Conservation (phyloP, 1,139 yeast genomes). For the Yamadazyma membranifaciens region DNA sequence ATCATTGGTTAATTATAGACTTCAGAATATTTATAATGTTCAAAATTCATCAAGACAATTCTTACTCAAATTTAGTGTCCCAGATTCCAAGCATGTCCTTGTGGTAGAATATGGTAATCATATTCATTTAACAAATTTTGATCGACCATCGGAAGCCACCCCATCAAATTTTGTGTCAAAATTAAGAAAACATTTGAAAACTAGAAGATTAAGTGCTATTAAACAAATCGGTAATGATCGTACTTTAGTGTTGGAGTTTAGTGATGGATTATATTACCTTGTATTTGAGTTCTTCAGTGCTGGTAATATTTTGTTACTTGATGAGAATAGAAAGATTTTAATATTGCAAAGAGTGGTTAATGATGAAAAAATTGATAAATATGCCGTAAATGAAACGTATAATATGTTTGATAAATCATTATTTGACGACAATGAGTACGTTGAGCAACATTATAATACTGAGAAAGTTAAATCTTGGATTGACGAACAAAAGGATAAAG, state of each 20-base stretch:
- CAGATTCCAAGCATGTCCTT: slow-evolving; percentile 74
- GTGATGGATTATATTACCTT: slow-evolving; percentile 74
- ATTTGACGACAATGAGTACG: slow-evolving; percentile 28
- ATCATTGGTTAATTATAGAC: slow-evolving; percentile 60
- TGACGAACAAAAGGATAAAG: slow-evolving; percentile 30
- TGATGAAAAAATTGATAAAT: slow-evolving; percentile 56
- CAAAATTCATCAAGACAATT: slow-evolving; percentile 72
- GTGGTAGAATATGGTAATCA: slow-evolving; percentile 88
- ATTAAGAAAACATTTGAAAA: slow-evolving; percentile 79
- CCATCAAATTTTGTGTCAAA: slow-evolving; percentile 88
- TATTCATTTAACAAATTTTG: slow-evolving; percentile 74
- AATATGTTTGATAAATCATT: slow-evolving; percentile 54
- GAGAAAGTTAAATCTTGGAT: slow-evolving; percentile 53
- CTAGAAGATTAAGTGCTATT: slow-evolving; percentile 71
- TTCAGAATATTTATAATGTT: slow-evolving; percentile 84
- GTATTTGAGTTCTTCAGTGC: slow-evolving; percentile 94
- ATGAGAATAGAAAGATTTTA: slow-evolving; percentile 63
- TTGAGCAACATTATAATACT: slow-evolving; percentile 22
- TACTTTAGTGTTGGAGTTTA: slow-evolving; percentile 74
- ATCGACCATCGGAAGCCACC: slow-evolving; percentile 72
- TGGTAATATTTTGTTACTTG: slow-evolving; percentile 81
- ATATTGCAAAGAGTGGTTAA: slow-evolving; percentile 80
- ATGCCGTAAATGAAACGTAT: slow-evolving; percentile 73
- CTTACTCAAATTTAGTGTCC: slow-evolving; percentile 75
- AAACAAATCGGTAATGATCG: slow-evolving; percentile 79